Percentiles rank a stretch among this genome's conserved stretches.
These are phyloP conservation scores for Candida sp. DNA, from an alignment of 1,139 yeast species.

Conservation along the genomic window DNA sequence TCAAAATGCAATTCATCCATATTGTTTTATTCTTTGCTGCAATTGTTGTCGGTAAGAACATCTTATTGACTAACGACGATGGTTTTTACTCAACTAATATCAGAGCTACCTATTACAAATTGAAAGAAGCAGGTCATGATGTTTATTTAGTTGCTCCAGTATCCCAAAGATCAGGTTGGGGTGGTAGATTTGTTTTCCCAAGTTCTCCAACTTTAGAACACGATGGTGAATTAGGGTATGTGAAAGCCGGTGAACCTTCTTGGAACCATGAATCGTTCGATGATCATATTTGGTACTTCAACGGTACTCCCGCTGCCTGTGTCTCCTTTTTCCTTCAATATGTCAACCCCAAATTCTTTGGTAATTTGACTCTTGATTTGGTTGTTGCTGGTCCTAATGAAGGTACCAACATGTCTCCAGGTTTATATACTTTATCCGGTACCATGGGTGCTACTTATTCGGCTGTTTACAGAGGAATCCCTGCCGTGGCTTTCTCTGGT, in stretches of 20 bases:
- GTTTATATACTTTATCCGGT: slow-evolving; percentile 37
- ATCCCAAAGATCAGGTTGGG: slow-evolving; percentile 57
- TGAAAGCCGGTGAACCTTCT: slow-evolving; percentile 40
- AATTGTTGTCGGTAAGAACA: slow-evolving; percentile 35
- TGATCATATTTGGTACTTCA: slow-evolving; percentile 45
- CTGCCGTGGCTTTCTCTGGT: slow-evolving; percentile 45
- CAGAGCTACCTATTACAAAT: slow-evolving; percentile 55
- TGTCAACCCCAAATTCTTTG: slow-evolving; percentile 37
- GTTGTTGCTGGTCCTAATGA: slow-evolving; percentile 48
- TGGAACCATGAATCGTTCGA: slow-evolving; percentile 46
- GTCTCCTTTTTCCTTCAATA: slow-evolving; percentile 42
- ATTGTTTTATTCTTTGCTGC: slow-evolving; percentile 11
- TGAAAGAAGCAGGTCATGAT: slow-evolving; percentile 49
- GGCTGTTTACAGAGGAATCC: slow-evolving; percentile 39
- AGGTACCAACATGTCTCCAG: slow-evolving; percentile 41
- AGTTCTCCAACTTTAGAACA: slow-evolving; percentile 34
- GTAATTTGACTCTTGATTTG: slow-evolving; percentile 33
- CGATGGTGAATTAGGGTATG: slow-evolving; percentile 42
- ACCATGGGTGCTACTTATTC: slow-evolving; percentile 46
- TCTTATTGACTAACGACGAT: slow-evolving; percentile 58
- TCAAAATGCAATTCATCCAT: slow-evolving; percentile 11
- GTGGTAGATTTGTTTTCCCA: slow-evolving; percentile 52
- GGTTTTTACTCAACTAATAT: slow-evolving; percentile 58
- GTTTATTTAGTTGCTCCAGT: slow-evolving; percentile 58
- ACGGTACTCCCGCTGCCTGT: slow-evolving; percentile 46